Evolutionary conservation across 495 filamentous ascomycete species (phyloP).

Genomic region (Bacidia rubella): DNA sequence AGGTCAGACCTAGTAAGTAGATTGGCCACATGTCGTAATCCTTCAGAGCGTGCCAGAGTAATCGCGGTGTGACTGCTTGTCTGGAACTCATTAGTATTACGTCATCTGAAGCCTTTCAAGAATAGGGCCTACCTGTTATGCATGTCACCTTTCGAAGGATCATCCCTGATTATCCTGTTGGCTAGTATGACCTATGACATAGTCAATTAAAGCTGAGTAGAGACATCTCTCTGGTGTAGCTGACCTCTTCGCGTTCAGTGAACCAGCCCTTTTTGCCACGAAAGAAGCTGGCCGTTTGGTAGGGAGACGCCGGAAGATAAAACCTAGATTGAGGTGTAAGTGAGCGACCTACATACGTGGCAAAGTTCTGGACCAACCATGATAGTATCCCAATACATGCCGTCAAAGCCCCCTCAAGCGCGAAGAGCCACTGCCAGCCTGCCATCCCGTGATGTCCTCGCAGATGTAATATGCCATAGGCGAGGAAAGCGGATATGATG

Average conservation of each 20-base stretch:
- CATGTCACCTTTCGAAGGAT: slow-evolving; percentile 52
- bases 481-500: slow-evolving; percentile 56
- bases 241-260: slow-evolving; percentile 41
- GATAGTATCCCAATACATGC: slow-evolving; percentile 50
- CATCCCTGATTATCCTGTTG: slow-evolving; percentile 58
- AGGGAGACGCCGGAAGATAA: slow-evolving; percentile 60
- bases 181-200: slow-evolving; percentile 41
- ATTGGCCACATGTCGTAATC: slow-evolving; percentile 66
- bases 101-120: slow-evolving; percentile 28
- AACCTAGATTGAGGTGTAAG: slow-evolving; percentile 16
- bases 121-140: slow-evolving; percentile 26
- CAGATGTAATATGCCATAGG: slow-evolving; percentile 59
- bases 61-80: slow-evolving; percentile 43
- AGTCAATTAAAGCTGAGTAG: slow-evolving; percentile 16
- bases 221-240: background rate
- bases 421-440: slow-evolving; percentile 65
- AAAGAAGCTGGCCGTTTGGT: slow-evolving; percentile 53
- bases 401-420: slow-evolving; percentile 40
- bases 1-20: slow-evolving; percentile 48
- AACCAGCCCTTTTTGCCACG: slow-evolving; percentile 67
- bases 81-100: slow-evolving; percentile 23
- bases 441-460: slow-evolving; percentile 40
- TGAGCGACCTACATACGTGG: background rate
- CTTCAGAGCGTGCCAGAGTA: slow-evolving; percentile 42
- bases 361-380: slow-evolving; percentile 17